phyloP scores from a whole-genome alignment of 2,329 filamentous ascomycete genomes.

The Arthroderma sp. region DNA sequence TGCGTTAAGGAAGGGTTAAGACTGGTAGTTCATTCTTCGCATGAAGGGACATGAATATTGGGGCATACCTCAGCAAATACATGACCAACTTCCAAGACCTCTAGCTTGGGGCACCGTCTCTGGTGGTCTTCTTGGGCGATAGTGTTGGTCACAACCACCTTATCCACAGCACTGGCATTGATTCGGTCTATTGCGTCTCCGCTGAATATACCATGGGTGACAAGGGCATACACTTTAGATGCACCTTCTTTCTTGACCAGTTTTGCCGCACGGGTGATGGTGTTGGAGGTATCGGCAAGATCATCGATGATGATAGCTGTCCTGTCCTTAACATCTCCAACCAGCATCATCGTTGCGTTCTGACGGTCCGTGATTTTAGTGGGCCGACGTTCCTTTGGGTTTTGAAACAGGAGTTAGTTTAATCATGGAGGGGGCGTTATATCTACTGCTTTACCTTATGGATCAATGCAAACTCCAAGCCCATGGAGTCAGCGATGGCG shows the following conservation, averaged over 20 bases:
- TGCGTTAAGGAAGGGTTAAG: conserved; percentile 22
- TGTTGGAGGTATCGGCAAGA: conserved; percentile 89
- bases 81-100: conserved; percentile 75
- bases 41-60: background rate
- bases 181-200: conserved; percentile 90
- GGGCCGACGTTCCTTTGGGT: conserved; percentile 63
- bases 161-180: conserved; percentile 85
- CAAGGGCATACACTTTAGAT: conserved; percentile 75
- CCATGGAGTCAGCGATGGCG: conserved; percentile 81
- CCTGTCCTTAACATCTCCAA: conserved; percentile 68
- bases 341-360: conserved; percentile 80
- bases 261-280: conserved; percentile 90
- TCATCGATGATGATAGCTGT: conserved; percentile 89
- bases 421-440: conserved; percentile 4
- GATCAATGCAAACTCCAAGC: conserved; percentile 92
- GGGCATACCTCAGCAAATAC: conserved; percentile 70
- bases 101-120: conserved; percentile 68
- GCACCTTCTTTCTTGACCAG: conserved; percentile 88
- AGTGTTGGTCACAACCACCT: conserved; percentile 88
- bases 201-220: conserved; percentile 90
- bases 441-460: conserved; percentile 60
- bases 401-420: conserved; percentile 18
- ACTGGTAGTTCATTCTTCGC: conserved; percentile 10
- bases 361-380: conserved; percentile 76
- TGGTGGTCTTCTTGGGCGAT: conserved; percentile 79